Base-by-base conservation (phyloP, 1,139 yeast genomes). In the Kluyveromyces sp. region DNA sequence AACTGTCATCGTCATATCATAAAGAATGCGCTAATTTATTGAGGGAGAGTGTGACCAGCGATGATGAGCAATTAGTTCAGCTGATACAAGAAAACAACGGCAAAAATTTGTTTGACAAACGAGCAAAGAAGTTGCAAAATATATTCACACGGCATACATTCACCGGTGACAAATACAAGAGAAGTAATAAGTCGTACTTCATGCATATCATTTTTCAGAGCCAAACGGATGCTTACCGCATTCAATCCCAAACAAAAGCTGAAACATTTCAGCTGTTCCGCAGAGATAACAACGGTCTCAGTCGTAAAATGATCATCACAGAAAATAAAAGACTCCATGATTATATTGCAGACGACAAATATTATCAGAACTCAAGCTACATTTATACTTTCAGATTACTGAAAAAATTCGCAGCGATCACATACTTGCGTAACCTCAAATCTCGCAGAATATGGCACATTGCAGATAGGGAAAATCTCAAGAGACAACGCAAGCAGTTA, bases 391-490 rank as follows among this genome's bases (percentile, higher is more conserved):
- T 72, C 43, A 57, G 68, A 7, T 53, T 77, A 45, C 73, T 73
- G 46, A 54, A 64, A 15, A 80, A 75, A 46, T 63, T 68, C 3
- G 57, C 60, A 3, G 60, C 79, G 42, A 57, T 71, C n/a, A 53
- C 66, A n/a, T 57, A 52, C 4, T 47, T 57, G 3, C 57, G 57
- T 9, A 50, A 53, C 36, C 58, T 61, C 30, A 35, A 46, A 2
- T 50, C 48, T 8, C 51, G 48, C 1, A 40, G 46, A 3, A 61
- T 55, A 8, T 80, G 78, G 70, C 61, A 69, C 1, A 59, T 84
- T 20, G 92, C 83, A 54, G 73, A 73, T 36, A 78, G 80, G 44
- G 94, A 85, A 58, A 83, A 84, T 37, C 67, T 70, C 26, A 78
- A 80, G 53, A 64, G 92, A 47, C 81, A 78, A 75, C 65, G 88